These are phyloP conservation scores for Beauveria sp. DNA, from an alignment of 2,329 filamentous ascomycete species.

Conservation along the genomic window DNA sequence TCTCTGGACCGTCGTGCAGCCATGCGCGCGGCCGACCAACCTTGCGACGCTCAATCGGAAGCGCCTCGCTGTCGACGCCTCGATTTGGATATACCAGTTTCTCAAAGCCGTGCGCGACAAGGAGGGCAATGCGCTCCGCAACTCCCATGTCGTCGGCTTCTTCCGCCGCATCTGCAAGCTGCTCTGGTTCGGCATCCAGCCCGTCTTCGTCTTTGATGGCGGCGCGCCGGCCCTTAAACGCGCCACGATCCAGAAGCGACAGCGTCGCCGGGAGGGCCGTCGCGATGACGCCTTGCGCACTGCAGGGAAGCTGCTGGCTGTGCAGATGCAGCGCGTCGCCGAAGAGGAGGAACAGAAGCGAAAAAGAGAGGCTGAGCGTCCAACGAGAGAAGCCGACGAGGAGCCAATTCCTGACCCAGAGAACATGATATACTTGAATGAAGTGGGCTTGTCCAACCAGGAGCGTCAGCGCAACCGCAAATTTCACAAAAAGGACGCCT, in stretches of 20 bases:
- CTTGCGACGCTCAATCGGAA: conserved; percentile 94
- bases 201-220: conserved; percentile 97
- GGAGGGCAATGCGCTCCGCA: conserved; percentile 91
- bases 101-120: conserved; percentile 98
- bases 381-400: conserved; percentile 41
- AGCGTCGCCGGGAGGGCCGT: conserved; percentile 74
- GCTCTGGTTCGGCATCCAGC: conserved; percentile 90
- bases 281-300: conserved; percentile 89
- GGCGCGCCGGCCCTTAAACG: conserved; percentile 86
- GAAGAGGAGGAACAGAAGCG: conserved; percentile 74
- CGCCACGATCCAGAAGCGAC: conserved; percentile 76
- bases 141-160: conserved; percentile 94
- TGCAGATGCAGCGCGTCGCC: conserved; percentile 86
- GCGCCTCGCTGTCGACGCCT: conserved; percentile 92
- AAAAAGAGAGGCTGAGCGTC: conserved; percentile 38
- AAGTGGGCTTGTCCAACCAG: conserved; percentile 69
- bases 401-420: conserved; percentile 60
- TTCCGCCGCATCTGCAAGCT: conserved; percentile 98
- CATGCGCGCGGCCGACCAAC: conserved; percentile 91
- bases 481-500: conserved; percentile 89
- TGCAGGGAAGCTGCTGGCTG: conserved; percentile 80
- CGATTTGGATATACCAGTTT: conserved; percentile 99
- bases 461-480: conserved; percentile 67
- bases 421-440: conserved; percentile 82
- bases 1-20: conserved; percentile 93